phyloP scores from a whole-genome alignment of 2,329 filamentous ascomycete species.

The Ophidiomyces ophidiicola region DNA sequence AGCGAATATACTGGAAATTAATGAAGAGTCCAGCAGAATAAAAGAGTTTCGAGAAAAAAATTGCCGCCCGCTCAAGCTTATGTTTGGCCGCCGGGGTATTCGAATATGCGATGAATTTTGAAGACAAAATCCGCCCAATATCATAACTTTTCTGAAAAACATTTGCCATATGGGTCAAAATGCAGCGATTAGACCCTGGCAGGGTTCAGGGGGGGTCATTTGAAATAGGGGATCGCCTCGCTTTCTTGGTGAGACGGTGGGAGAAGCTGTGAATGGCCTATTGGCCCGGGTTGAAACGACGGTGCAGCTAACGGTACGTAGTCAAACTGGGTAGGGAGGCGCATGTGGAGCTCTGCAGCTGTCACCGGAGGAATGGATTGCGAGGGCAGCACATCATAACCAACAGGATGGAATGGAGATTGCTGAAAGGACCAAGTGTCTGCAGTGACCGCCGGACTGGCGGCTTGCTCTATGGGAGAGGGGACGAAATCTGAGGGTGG shows the following conservation, averaged over 20 bases:
- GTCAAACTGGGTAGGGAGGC: conserved; percentile 2
- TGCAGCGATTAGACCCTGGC: too few relatives aligned
- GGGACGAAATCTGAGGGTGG: conserved; percentile 3
- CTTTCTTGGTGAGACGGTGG: neutral
- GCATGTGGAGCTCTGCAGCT: conserved; percentile 5
- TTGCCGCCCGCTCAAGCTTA: conserved; percentile 6
- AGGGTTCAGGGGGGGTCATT: neutral
- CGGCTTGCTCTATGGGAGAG: conserved; percentile 5
- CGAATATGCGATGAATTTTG: conserved; percentile 3
- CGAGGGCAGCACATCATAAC: conserved; percentile 1
- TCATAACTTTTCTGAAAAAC: conserved; percentile 1
- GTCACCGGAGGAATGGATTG: conserved; percentile 3
- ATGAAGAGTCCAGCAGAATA: neutral
- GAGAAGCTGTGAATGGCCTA: conserved; percentile 6
- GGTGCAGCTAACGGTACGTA: conserved; percentile 7
- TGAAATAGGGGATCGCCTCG: conserved; percentile 4
- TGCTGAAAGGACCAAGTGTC: conserved; percentile 6
- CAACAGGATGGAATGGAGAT: conserved; percentile 4
- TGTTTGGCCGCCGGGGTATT: conserved; percentile 2
- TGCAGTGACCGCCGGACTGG: conserved; percentile 1
- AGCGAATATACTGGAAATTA: neutral
- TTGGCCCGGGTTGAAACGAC: neutral
- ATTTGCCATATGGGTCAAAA: neutral
- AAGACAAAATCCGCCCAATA: conserved; percentile 7
- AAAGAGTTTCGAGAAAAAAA: neutral